Conservation (phyloP, 176 grass and related monocot genomes). For the Pharus latifolius region DNA sequence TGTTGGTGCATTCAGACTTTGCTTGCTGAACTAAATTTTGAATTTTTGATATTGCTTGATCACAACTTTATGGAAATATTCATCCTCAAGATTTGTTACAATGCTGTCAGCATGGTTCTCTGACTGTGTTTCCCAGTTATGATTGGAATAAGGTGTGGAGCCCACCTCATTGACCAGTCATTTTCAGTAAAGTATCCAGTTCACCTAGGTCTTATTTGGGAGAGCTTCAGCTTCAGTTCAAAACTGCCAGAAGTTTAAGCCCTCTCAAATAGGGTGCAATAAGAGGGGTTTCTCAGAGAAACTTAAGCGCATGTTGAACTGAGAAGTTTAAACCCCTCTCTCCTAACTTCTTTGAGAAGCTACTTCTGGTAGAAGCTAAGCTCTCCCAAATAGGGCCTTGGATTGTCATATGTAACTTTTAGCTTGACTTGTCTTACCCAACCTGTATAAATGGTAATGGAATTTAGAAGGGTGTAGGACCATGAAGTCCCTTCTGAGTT, state of each 20-base stretch:
- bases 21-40: not conserved
- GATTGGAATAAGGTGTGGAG: not conserved
- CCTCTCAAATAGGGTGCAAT: too few species aligned
- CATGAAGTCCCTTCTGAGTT: not conserved
- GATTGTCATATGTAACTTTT: too few species aligned
- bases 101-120: not conserved
- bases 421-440: not conserved
- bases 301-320: too few species aligned
- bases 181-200: not conserved
- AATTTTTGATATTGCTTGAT: not conserved
- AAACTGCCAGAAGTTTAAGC: too few species aligned
- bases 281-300: too few species aligned
- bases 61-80: not conserved
- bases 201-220: constrained; percentile 6
- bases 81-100: too few species aligned
- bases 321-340: too few species aligned
- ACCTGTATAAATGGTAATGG: not conserved
- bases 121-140: not conserved
- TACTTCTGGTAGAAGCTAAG: too few species aligned
- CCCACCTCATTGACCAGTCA: not conserved
- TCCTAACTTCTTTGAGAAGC: too few species aligned
- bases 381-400: too few species aligned
- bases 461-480: constrained; percentile 1
- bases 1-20: not conserved
- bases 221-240: too few species aligned